These are phyloP conservation scores for Claviceps pazoutovae DNA, from an alignment of 2,329 filamentous ascomycete genomes.

Conservation along the genomic window DNA sequence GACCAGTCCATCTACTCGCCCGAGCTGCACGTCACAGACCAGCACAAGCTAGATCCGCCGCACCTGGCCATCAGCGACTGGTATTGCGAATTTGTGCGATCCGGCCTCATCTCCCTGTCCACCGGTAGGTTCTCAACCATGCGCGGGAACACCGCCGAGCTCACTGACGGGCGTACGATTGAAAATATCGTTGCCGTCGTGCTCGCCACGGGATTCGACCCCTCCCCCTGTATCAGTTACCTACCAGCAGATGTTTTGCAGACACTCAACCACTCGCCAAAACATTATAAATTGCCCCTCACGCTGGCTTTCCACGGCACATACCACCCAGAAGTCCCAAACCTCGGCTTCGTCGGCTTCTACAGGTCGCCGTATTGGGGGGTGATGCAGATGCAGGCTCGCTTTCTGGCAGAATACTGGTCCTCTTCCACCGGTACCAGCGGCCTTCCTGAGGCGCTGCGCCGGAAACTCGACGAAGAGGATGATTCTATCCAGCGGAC, in stretches of 20 bases:
- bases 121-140: slow-evolving; percentile 30
- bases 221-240: slow-evolving; percentile 49
- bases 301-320: slow-evolving; percentile 56
- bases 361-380: slow-evolving; percentile 80
- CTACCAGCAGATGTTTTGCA: slow-evolving; percentile 42
- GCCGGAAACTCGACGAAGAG: slow-evolving; percentile 28
- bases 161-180: slow-evolving; percentile 23
- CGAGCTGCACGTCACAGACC: slow-evolving; percentile 23
- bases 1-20: slow-evolving; percentile 39
- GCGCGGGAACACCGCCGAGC: slow-evolving; percentile 20
- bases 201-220: slow-evolving; percentile 62
- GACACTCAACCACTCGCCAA: slow-evolving; percentile 41
- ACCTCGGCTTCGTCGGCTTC: slow-evolving; percentile 67
- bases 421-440: slow-evolving; percentile 13
- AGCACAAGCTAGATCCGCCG: slow-evolving; percentile 36
- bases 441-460: slow-evolving; percentile 15
- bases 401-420: slow-evolving; percentile 52
- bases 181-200: slow-evolving; percentile 52
- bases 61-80: slow-evolving; percentile 57
- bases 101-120: slow-evolving; percentile 40
- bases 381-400: slow-evolving; percentile 75
- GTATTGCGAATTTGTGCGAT: slow-evolving; percentile 62
- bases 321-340: slow-evolving; percentile 43
- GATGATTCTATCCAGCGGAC: slow-evolving; percentile 30
- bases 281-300: slow-evolving; percentile 43